phyloP scores from a whole-genome alignment of 2,329 filamentous ascomycete genomes.

The Aspergillus niger region DNA sequence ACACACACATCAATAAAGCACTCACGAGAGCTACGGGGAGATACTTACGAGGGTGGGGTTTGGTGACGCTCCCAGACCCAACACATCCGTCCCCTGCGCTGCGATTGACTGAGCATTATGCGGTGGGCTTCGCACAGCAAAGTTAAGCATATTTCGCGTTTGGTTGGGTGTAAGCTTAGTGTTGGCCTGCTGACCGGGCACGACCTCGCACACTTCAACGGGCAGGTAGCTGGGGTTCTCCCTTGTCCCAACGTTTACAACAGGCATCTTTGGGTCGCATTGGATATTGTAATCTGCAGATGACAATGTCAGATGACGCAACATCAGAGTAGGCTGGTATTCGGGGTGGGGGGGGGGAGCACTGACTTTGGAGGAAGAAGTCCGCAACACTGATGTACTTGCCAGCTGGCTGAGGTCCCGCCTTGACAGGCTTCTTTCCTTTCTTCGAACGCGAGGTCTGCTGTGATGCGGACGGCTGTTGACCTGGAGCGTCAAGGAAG shows the following conservation, averaged over 20 bases:
- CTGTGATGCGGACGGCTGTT: conserved; percentile 15
- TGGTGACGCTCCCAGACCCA: conserved; percentile 56
- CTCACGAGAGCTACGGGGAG: background rate
- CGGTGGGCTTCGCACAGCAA: conserved; percentile 68
- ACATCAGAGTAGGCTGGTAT: background rate
- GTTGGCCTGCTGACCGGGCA: conserved; percentile 65
- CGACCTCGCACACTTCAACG: conserved; percentile 64
- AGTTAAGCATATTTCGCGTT: conserved; percentile 68
- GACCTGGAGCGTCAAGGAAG: conserved; percentile 44
- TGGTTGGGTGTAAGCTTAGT: conserved; percentile 62
- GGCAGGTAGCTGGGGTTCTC: conserved; percentile 65
- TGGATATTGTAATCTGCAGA: conserved; percentile 41
- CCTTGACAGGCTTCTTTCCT: conserved; percentile 31
- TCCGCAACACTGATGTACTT: conserved; percentile 56
- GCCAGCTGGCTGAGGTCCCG: conserved; percentile 34
- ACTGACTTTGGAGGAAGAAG: conserved; percentile 51
- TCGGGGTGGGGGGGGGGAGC: background rate
- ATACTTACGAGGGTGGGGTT: conserved; percentile 49
- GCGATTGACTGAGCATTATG: conserved; percentile 69
- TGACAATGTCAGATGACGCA: background rate
- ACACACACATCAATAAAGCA: conserved; percentile 6
- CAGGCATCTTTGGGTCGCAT: conserved; percentile 50
- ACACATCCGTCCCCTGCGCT: conserved; percentile 53
- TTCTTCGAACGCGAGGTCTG: conserved; percentile 24
- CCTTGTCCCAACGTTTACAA: conserved; percentile 66